phyloP scores from a whole-genome alignment of 2,329 filamentous ascomycete genomes.

The Grosmannia clavigera region DNA sequence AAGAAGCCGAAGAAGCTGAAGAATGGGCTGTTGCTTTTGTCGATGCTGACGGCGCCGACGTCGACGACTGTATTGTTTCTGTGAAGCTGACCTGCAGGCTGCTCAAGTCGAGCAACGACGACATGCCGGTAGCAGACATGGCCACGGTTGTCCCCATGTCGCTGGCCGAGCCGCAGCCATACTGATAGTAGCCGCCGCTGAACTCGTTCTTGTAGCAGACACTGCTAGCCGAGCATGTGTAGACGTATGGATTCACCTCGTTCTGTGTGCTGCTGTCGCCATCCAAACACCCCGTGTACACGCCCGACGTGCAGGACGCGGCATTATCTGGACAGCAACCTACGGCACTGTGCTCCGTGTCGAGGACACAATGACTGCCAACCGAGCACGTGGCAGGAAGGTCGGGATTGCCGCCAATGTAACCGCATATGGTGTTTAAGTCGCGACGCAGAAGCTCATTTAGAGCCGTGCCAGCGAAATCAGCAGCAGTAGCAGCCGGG shows the following conservation, averaged over 20 bases:
- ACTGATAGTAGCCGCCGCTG: slow-evolving; percentile 43
- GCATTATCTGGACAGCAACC: slow-evolving; percentile 35
- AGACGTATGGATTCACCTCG: slow-evolving; percentile 43
- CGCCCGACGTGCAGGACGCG: slow-evolving; percentile 37
- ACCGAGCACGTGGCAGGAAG: slow-evolving; percentile 44
- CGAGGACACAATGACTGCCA: slow-evolving; percentile 46
- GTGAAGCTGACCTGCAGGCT: slow-evolving; percentile 30
- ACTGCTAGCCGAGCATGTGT: slow-evolving; percentile 36
- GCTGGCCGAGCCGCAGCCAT: slow-evolving; percentile 40
- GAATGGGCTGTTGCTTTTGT: neutral
- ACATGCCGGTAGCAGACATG: slow-evolving; percentile 30
- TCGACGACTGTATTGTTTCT: slow-evolving; percentile 9
- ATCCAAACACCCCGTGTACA: slow-evolving; percentile 47
- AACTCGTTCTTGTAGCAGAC: slow-evolving; percentile 45
- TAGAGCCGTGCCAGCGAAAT: slow-evolving; percentile 22
- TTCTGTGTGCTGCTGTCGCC: slow-evolving; percentile 33
- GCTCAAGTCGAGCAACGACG: slow-evolving; percentile 22
- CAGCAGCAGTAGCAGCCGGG: slow-evolving; percentile 9
- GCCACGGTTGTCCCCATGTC: slow-evolving; percentile 35
- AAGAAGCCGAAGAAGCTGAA: slow-evolving; percentile 1
- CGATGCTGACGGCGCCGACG: slow-evolving; percentile 7
- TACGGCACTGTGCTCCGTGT: slow-evolving; percentile 20
- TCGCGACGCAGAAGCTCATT: slow-evolving; percentile 27
- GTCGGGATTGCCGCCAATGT: slow-evolving; percentile 36
- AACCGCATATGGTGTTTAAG: slow-evolving; percentile 45